These are phyloP conservation scores for Trichoderma gamsii DNA, from an alignment of 495 filamentous ascomycete species.

Conservation along the genomic window DNA sequence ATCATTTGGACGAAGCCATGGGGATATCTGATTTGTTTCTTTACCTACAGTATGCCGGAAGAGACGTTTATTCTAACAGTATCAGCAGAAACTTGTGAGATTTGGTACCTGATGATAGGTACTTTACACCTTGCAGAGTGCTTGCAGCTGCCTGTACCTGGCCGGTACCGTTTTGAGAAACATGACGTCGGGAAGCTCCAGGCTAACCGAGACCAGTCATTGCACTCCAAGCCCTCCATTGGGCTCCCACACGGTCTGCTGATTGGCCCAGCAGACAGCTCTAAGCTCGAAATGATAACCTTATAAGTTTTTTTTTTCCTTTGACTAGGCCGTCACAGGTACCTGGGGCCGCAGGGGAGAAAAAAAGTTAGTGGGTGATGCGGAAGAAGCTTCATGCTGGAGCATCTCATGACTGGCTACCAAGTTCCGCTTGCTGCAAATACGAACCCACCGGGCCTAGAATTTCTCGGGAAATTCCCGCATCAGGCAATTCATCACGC, in stretches of 20 bases:
- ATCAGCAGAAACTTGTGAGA: too few species aligned
- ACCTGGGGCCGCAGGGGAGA: not conserved
- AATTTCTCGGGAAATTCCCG: not conserved
- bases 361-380: not conserved
- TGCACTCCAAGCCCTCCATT: not conserved
- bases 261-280: not conserved
- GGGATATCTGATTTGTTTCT: not conserved
- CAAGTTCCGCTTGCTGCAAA: not conserved
- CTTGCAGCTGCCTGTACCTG: too few species aligned
- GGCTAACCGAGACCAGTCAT: not conserved
- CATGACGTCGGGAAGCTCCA: not conserved
- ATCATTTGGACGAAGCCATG: not conserved
- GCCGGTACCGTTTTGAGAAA: not conserved
- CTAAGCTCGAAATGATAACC: not conserved
- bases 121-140: too few species aligned
- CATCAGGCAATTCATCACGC: not conserved
- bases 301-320: not conserved
- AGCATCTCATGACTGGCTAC: not conserved
- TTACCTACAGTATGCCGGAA: too few species aligned
- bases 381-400: not conserved
- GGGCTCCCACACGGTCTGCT: not conserved
- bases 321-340: not conserved
- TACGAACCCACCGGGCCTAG: not conserved
- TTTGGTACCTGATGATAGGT: too few species aligned
- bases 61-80: too few species aligned